Base-by-base conservation (phyloP, 352 stramenopile genomes). In the Globisporangium megalacanthum region DNA sequence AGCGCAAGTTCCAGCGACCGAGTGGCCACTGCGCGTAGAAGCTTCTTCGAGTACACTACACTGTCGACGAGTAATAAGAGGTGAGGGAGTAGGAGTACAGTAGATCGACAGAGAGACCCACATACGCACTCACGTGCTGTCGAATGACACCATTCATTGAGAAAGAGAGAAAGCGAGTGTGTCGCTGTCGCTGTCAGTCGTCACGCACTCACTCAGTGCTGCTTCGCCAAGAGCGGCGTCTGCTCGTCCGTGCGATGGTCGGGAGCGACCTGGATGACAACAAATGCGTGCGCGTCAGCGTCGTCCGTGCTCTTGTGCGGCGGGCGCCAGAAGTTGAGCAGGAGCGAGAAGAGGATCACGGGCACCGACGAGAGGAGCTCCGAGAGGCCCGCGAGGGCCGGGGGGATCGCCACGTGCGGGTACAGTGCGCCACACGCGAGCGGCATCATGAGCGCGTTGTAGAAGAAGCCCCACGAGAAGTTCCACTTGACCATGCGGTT, bases 361-460 rank as follows among this genome's bases (percentile, higher is more conserved):
- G 82, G 81, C n/a, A 92, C 80, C 6, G 80, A 88, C 44, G 76
- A 88, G 8, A 90, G 56, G 36, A 89, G 57, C 55, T 90, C 81
- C 19, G 80, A 89, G 22, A 92, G 68, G 11, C 82, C 82, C 31
- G 82, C 82, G 3, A 92, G 58, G 11, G 79, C 73, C 10, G 83
- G 80, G 15, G 83, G 78, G n/a, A 92, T 79, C 56, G 65, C 70
- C 52, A 92, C 57, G 41, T 78, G 67, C 51, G 64, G 69, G 54
- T 89, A 92, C 57, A 92, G 60, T 22, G 68, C 80, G 6, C 83
- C 83, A 49, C 76, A 88, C 14, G 83, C 80, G 41, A 92, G 53
- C 29, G 83, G 78, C 77, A 92, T 88, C 69, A 87, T 81, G 31
- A 88, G 48, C 11, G 83, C 22, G 48, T 92, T 89, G 69, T 92